phyloP scores from a whole-genome alignment of 1,139 yeast species.

The Sugiyamaella pinicola region DNA sequence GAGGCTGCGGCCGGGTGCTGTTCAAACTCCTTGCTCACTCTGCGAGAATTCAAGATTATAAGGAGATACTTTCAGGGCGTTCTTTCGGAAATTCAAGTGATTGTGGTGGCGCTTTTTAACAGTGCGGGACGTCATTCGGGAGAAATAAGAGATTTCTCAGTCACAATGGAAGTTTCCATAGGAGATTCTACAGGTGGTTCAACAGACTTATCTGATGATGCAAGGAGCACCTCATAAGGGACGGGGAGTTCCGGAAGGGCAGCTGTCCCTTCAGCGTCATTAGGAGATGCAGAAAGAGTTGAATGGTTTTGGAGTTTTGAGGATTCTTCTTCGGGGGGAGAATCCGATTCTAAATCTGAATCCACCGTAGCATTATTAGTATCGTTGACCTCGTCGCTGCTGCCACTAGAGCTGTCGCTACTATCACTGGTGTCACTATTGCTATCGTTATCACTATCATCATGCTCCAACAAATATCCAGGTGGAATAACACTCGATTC shows the following conservation, averaged over 20 bases:
- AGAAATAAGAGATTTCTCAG: too few relatives aligned
- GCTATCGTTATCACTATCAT: slow-evolving; percentile 1
- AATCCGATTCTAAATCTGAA: slow-evolving; percentile 21
- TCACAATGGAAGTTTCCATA: too few relatives aligned
- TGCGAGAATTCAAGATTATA: too few relatives aligned
- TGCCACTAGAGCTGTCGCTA: neutral
- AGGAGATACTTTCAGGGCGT: too few relatives aligned
- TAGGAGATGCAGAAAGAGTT: too few relatives aligned
- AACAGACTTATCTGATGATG: too few relatives aligned
- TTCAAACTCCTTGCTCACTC: too few relatives aligned
- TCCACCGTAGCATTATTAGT: slow-evolving; percentile 3
- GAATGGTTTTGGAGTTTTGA: slow-evolving; percentile 2
- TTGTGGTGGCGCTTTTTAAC: too few relatives aligned
- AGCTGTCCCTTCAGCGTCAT: neutral
- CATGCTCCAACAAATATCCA: slow-evolving; percentile 43
- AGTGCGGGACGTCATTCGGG: too few relatives aligned
- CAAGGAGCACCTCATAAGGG: too few relatives aligned
- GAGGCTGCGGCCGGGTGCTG: too few relatives aligned
- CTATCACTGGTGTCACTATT: neutral
- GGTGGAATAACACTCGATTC: slow-evolving; percentile 3
- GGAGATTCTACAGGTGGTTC: too few relatives aligned
- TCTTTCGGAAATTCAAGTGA: neutral
- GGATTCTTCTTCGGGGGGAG: slow-evolving; percentile 26
- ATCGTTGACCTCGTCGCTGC: slow-evolving; percentile 16
- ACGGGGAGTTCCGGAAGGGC: neutral